phyloP scores from a whole-genome alignment of 805 yeast genomes.

The Helenozyma baotianmanensis region DNA sequence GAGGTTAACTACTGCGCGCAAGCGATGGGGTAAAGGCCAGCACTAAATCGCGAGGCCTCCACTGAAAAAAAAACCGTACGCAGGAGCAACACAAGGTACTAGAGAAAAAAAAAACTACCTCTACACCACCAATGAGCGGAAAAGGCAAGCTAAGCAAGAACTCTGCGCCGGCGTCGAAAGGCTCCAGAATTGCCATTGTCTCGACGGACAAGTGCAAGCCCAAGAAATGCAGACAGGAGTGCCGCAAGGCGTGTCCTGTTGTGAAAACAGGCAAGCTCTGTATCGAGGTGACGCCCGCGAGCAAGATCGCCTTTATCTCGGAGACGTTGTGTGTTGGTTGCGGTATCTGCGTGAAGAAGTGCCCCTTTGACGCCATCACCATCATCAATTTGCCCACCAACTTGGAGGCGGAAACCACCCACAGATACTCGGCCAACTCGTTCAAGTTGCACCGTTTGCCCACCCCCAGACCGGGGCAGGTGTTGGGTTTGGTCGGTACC shows the following conservation, averaged over 20 bases:
- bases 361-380: constrained; percentile 96
- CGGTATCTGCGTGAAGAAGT: constrained; percentile 98
- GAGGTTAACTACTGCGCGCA: constrained; percentile 14
- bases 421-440: constrained; percentile 95
- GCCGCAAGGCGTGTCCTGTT: constrained; percentile 95
- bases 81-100: neutral
- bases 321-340: constrained; percentile 96
- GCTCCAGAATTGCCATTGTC: constrained; percentile 93
- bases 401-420: constrained; percentile 87
- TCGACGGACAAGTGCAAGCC: constrained; percentile 95
- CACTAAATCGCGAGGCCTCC: constrained; percentile 10
- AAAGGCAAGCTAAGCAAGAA: constrained; percentile 15
- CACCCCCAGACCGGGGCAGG: constrained; percentile 98
- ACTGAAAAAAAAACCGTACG: constrained; percentile 3
- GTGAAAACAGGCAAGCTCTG: constrained; percentile 96
- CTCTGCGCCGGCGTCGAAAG: constrained; percentile 23
- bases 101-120: constrained; percentile 2
- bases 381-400: constrained; percentile 96
- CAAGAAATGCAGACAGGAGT: constrained; percentile 97
- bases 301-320: constrained; percentile 91
- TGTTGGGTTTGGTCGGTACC: constrained; percentile 94
- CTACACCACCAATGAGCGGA: constrained; percentile 13
- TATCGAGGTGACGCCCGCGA: constrained; percentile 89
- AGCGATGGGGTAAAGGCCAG: constrained; percentile 14
- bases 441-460: constrained; percentile 96